These are phyloP conservation scores for Phlebiopsis gigantea DNA, from an alignment of 768 basidiomycete species.

Conservation along the genomic window DNA sequence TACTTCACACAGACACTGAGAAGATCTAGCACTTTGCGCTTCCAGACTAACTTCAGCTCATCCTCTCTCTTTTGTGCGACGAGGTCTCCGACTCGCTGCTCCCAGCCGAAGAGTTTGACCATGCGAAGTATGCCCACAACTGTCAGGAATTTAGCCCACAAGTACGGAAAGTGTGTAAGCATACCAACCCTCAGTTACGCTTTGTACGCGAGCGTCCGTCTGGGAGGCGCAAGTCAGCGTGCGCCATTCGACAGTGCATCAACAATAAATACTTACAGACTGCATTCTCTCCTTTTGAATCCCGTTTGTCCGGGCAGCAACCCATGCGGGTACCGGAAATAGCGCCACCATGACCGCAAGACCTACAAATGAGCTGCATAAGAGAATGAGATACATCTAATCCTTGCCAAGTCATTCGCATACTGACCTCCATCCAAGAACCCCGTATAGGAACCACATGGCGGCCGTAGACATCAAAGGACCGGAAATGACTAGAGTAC, in stretches of 20 bases:
- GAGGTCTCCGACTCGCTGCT: too few relatives aligned
- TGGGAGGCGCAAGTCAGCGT: conserved; percentile 11
- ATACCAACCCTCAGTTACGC: conserved; percentile 34
- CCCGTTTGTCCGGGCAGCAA: conserved; percentile 31
- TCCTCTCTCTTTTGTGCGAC: conserved; percentile 57
- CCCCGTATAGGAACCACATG: conserved; percentile 24
- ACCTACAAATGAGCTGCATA: conserved; percentile 34
- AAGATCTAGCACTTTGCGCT: conserved; percentile 44
- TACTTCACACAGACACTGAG: conserved; percentile 39
- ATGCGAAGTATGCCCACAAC: conserved; percentile 33
- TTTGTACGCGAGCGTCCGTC: conserved; percentile 43
- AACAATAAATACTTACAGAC: conserved; percentile 25
- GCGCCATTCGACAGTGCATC: conserved; percentile 9
- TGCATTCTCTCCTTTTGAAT: conserved; percentile 37
- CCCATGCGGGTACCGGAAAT: conserved; percentile 38
- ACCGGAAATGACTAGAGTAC: neutral
- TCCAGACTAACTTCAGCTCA: conserved; percentile 52
- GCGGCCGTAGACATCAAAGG: conserved; percentile 5
- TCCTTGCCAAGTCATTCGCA: neutral
- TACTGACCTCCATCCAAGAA: conserved; percentile 22
- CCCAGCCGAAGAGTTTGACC: conserved; percentile 42
- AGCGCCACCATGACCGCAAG: conserved; percentile 34
- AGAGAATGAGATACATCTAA: too few relatives aligned
- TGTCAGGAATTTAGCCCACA: neutral
- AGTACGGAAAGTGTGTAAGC: neutral